Percentiles rank a stretch among this genome's conserved stretches.
phyloP scores from a whole-genome alignment of 1,139 yeast species.

The Nadsonia commutata region DNA sequence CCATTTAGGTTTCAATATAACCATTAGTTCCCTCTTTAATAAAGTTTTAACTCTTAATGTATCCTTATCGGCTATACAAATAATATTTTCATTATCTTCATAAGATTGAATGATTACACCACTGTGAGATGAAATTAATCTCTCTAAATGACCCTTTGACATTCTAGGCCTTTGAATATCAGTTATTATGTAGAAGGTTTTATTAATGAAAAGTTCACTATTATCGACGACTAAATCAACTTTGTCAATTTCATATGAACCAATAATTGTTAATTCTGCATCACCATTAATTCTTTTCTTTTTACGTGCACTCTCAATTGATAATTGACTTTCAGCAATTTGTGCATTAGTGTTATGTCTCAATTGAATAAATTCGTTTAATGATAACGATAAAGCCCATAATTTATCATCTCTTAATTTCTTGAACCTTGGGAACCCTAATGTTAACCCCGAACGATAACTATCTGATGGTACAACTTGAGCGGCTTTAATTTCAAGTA shows the following conservation, averaged over 20 bases:
- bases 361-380: conserved; percentile 30
- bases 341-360: conserved; percentile 10
- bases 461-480: conserved; percentile 40
- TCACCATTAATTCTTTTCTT: conserved; percentile 8
- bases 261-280: no score
- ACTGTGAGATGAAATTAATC: conserved; percentile 17
- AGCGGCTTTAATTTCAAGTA: conserved; percentile 75
- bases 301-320: conserved; percentile 1
- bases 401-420: conserved; percentile 55
- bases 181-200: conserved; percentile 14
- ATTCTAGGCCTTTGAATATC: conserved; percentile 15
- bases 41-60: not conserved
- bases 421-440: conserved; percentile 65
- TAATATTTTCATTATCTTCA: conserved; percentile 12
- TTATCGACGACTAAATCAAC: conserved; percentile 4
- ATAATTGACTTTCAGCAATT: not conserved
- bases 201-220: conserved; percentile 13
- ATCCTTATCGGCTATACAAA: conserved; percentile 34
- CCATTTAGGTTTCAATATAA: conserved; percentile 62
- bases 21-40: conserved; percentile 26
- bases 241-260: conserved; percentile 4
- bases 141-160: conserved; percentile 14
- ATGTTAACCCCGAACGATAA: conserved; percentile 54
- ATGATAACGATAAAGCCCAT: conserved; percentile 40
- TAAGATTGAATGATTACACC: conserved; percentile 15